Base-by-base conservation (phyloP, 2,329 filamentous ascomycete species). In the Paecilomyces sp. region DNA sequence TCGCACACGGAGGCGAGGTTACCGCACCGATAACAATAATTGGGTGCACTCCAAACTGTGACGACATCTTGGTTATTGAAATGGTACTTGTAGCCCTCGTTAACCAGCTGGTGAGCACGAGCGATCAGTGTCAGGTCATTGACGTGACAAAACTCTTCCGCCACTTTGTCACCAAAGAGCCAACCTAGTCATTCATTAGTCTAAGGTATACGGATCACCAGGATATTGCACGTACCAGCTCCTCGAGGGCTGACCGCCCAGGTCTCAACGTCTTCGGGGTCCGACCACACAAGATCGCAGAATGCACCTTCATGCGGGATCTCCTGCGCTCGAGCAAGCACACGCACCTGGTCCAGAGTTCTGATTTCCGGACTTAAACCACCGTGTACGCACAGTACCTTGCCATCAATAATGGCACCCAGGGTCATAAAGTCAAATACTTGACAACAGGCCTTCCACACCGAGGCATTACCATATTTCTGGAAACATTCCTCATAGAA, bases 21-120 rank as follows among this genome's bases (percentile, higher is more conserved):
- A 71, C 94, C 94, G 72, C 93, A 99, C 76, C 93, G 86, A 82
- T 99, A 97, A 81, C 93, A 97, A 82, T 97, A 97, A 76, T 93
- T 93, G 62, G 90, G 90, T 50, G 90, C 90, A 87, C 71, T 85
- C 83, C 87, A 89, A 25, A 89, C 87, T 1, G 87, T 89, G 18
- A 96, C 92, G 51, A 97, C 92, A 12, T 95, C 95, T 77, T 94
- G 93, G 74, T 96, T 90, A 58, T 89, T 84, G 77, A 97, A 97
- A 73, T 97, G 93, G 74, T 95, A 97, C 85, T 90, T 90, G 79
- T 89, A 91, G 60, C 88, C 88, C 75, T 91, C 88, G 67, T 90
- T 90, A 64, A 90, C 88, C 24, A 91, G 79, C 70, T 91, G 88
- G 76, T 91, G 88, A 12, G 88, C 88, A 68, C 88, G 83, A 25